phyloP scores from a whole-genome alignment of 345 rosid genomes.

The Populus alba region DNA sequence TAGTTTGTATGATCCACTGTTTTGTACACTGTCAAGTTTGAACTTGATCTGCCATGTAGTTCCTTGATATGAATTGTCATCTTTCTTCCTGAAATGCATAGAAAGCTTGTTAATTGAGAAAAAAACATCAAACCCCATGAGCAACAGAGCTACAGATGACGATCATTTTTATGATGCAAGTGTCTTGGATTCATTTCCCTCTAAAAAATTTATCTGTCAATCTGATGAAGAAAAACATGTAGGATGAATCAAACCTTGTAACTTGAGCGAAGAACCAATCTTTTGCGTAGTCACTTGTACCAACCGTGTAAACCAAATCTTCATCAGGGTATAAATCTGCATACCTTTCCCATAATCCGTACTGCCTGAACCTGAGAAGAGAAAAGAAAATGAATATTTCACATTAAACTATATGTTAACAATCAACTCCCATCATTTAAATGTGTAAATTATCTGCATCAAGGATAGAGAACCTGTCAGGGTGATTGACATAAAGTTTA shows the following conservation, averaged over 20 bases:
- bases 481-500: conserved; percentile 54
- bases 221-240: too few species aligned
- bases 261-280: conserved; percentile 90
- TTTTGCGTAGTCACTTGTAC: conserved; percentile 55
- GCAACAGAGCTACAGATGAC: too few species aligned
- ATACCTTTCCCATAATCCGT: conserved; percentile 88
- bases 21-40: conserved; percentile 40
- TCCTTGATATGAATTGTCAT: conserved; percentile 41
- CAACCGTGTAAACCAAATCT: conserved; percentile 68
- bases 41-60: conserved; percentile 73
- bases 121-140: too few species aligned
- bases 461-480: conserved; percentile 51
- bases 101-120: background rate
- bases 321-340: conserved; percentile 61
- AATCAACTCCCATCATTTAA: too few species aligned
- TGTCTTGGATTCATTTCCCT: too few species aligned
- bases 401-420: too few species aligned
- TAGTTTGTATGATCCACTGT: conserved; percentile 49
- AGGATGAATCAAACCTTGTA: conserved; percentile 41
- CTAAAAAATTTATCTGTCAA: background rate
- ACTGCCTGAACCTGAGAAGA: conserved; percentile 67
- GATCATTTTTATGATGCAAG: too few species aligned
- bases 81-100: conserved; percentile 38
- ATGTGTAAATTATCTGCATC: too few species aligned
- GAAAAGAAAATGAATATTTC: background rate